phyloP scores from a whole-genome alignment of 495 filamentous ascomycete genomes.

The Neurospora tetrasperma region DNA sequence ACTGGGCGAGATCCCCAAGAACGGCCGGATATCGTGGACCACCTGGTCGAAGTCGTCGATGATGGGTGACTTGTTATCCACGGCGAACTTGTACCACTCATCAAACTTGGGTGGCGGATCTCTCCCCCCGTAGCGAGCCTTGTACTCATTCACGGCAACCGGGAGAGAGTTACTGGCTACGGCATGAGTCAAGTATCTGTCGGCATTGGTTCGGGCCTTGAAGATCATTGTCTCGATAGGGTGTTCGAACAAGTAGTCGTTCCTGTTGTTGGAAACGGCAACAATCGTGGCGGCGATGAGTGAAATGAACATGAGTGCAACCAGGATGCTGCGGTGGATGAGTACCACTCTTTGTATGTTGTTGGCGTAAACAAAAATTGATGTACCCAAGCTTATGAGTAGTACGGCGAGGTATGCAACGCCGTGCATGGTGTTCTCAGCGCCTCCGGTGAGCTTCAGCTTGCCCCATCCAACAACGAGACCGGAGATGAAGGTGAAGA shows the following conservation, averaged over 20 bases:
- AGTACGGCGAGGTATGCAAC: slow-evolving; percentile 19
- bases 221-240: slow-evolving; percentile 45
- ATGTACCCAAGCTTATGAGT: slow-evolving; percentile 28
- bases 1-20: slow-evolving; percentile 56
- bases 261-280: slow-evolving; percentile 11
- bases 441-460: slow-evolving; percentile 24
- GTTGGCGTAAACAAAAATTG: slow-evolving; percentile 29
- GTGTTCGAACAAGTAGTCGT: slow-evolving; percentile 21
- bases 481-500: slow-evolving; percentile 29
- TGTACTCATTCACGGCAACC: slow-evolving; percentile 49
- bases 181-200: slow-evolving; percentile 34
- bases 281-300: slow-evolving; percentile 24
- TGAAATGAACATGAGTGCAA: slow-evolving; percentile 22
- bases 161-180: slow-evolving; percentile 40
- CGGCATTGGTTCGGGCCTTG: slow-evolving; percentile 36
- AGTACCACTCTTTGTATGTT: slow-evolving; percentile 30
- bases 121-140: slow-evolving; percentile 41
- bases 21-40: slow-evolving; percentile 56
- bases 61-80: slow-evolving; percentile 47
- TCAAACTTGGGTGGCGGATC: slow-evolving; percentile 56
- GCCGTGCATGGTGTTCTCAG: slow-evolving; percentile 24
- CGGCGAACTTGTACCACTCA: slow-evolving; percentile 66
- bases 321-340: slow-evolving; percentile 28
- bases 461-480: slow-evolving; percentile 19
- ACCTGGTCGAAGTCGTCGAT: slow-evolving; percentile 74